phyloP scores from a whole-genome alignment of 148 eudicot genomes.

The Vaccinium corymbosum region DNA sequence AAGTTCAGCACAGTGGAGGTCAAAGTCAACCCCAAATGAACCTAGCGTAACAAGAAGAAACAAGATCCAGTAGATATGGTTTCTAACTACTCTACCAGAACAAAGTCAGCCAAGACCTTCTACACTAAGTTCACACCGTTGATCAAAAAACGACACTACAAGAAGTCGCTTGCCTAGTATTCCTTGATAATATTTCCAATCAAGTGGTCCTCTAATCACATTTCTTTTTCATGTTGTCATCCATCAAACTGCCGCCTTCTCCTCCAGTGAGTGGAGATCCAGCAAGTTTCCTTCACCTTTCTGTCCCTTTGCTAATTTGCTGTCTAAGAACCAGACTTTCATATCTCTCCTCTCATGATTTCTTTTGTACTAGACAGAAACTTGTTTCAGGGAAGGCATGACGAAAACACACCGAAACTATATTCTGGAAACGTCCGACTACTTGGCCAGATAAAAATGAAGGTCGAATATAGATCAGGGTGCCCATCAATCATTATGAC shows the following conservation, averaged over 20 bases:
- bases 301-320: neutral
- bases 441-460: neutral
- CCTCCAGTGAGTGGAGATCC: neutral
- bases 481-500: neutral
- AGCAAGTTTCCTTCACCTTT: neutral
- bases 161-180: neutral
- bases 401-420: neutral
- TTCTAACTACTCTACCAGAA: neutral
- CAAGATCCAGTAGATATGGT: neutral
- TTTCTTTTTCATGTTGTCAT: neutral
- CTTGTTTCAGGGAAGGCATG: neutral
- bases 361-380: neutral
- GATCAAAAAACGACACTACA: neutral
- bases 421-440: neutral
- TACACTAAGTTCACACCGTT: neutral
- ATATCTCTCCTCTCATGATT: neutral
- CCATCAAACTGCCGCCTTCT: neutral
- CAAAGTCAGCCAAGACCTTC: neutral
- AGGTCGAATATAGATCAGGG: neutral
- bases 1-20: constrained; percentile 6
- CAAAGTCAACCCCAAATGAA: neutral
- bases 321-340: neutral
- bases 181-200: neutral
- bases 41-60: neutral
- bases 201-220: neutral